Base-by-base conservation (phyloP, 2,329 filamentous ascomycete genomes). In the Sclerotinia minor region DNA sequence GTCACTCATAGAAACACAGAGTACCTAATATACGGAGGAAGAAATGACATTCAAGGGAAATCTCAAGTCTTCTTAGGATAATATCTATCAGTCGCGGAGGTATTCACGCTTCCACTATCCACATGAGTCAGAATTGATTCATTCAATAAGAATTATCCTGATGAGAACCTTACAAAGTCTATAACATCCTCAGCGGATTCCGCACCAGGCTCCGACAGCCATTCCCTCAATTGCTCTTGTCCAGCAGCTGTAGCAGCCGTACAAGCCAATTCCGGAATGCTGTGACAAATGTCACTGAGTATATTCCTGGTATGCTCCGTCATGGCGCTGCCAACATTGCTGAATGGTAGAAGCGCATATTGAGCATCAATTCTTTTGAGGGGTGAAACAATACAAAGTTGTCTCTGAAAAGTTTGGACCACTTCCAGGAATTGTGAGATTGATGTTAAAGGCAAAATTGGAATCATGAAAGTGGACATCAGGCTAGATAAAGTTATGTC, bases 291-390 rank as follows among this genome's bases (percentile, higher is more conserved):
- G 67, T 78, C 77, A 50, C 73, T 75, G 45, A 79, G 65, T 8
- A 79, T 61, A 68, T 78, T 76, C 44, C 71, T 72, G 9, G 72
- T 68, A 67, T 77, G 76, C 60, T 78, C 75, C 47, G 72, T 69
- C 21, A 78, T 71, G 1, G 72, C 72, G 15, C 70, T 68, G 29
- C 71, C 72, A 24, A 70, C 64, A 6, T 73, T 73, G 61, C 75
- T 77, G 49, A 72, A 75, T 50, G 75, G 73, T 8, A 78, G 71
- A 13, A 78, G 70, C 41, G 66, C 65, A 21, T 64, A 58, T 65
- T 52, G 66, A 9, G 65, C 66, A 17, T 75, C 68, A 7, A 61
- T 26, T 60, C 24, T 35, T 15, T 49, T 29, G n/a, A 60, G 13
- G 5, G 57, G 61, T 55, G 67, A 67, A 5, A 68, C 60, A 9